Conservation (phyloP, 2,329 filamentous ascomycete species). For the Epichloe bromicola region DNA sequence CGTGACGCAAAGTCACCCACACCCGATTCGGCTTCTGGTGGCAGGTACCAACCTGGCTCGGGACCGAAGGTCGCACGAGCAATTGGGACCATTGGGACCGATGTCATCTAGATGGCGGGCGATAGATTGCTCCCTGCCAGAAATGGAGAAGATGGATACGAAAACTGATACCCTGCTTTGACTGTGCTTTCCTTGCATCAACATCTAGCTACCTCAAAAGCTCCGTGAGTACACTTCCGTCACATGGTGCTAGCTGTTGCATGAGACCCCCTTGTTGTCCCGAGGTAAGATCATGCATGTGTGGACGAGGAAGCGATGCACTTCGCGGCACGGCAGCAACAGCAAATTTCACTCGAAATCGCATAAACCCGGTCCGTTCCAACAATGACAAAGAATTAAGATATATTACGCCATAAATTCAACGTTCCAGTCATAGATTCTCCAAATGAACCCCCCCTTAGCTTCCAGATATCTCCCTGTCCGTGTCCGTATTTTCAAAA, state of each 20-base stretch:
- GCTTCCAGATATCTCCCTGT: not conserved
- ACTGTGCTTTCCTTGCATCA: not conserved
- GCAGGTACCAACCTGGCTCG: not conserved
- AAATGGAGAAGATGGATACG: not conserved
- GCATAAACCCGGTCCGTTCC: not conserved
- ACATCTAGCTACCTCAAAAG: not conserved
- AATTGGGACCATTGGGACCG: not conserved
- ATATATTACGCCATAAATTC: slow-evolving; percentile 5
- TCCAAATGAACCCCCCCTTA: not conserved
- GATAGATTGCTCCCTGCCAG: not conserved
- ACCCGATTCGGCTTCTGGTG: not conserved
- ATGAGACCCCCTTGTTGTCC: not conserved
- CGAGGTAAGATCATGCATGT: not conserved
- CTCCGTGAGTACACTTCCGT: not conserved
- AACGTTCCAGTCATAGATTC: not conserved
- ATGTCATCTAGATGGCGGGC: not conserved
- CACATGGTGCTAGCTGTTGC: not conserved
- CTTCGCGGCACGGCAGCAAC: not conserved
- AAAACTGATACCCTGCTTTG: too few relatives aligned
- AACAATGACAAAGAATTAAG: not conserved
- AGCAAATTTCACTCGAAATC: not conserved
- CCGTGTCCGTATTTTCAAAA: not conserved
- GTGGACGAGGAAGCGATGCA: not conserved
- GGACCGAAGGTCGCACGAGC: not conserved
- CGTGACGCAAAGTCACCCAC: not conserved